phyloP scores from a whole-genome alignment of 768 basidiomycete genomes.

The Trametes gibbosa region DNA sequence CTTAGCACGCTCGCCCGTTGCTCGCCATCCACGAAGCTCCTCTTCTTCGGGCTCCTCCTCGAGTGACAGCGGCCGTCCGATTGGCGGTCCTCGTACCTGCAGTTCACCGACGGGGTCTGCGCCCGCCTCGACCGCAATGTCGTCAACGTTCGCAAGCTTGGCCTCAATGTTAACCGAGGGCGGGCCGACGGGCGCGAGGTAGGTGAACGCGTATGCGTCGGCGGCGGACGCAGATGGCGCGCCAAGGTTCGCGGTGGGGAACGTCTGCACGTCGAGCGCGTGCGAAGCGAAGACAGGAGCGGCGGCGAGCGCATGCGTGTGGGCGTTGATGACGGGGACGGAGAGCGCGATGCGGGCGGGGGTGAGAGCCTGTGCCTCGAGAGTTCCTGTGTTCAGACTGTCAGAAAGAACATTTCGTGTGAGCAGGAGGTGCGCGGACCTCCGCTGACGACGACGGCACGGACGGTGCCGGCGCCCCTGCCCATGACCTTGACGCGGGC shows the following conservation, averaged over 20 bases:
- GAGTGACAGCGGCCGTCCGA: constrained; percentile 51
- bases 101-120: constrained; percentile 63
- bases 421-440: constrained; percentile 41
- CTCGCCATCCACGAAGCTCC: constrained; percentile 29
- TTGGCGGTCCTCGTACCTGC: constrained; percentile 67
- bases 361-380: constrained; percentile 50
- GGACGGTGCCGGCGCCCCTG: constrained; percentile 56
- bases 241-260: constrained; percentile 35
- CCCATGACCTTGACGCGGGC: constrained; percentile 63
- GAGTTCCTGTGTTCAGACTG: constrained; percentile 37
- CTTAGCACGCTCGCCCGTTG: constrained; percentile 31
- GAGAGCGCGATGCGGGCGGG: constrained; percentile 74
- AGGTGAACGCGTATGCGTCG: constrained; percentile 37
- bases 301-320: constrained; percentile 58
- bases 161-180: constrained; percentile 85
- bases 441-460: constrained; percentile 70
- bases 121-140: constrained; percentile 61
- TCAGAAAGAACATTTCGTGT: too few species aligned
- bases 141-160: constrained; percentile 69
- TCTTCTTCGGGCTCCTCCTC: constrained; percentile 36
- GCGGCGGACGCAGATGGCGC: constrained; percentile 20
- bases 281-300: constrained; percentile 83
- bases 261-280: constrained; percentile 80
- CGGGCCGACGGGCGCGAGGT: constrained; percentile 61
- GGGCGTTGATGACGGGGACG: constrained; percentile 67